Conservation (phyloP, 768 basidiomycete species). For the Lactarius vividus region DNA sequence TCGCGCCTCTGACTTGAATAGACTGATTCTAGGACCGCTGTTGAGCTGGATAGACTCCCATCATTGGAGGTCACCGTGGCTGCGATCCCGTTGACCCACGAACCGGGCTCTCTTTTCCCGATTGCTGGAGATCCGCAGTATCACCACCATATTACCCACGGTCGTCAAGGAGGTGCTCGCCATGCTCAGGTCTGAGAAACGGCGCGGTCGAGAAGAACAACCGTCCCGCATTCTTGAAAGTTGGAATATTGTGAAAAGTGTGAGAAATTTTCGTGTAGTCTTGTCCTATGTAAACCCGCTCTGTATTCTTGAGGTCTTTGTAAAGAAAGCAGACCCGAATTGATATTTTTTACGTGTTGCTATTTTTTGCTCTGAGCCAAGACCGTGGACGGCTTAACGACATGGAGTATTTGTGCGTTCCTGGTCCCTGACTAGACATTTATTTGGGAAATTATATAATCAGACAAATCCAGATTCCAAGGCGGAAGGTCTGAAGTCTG, state of each 20-base stretch:
- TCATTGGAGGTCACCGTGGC: slow-evolving; percentile 24
- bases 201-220: background rate
- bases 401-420: no score
- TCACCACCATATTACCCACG: slow-evolving; percentile 22
- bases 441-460: background rate
- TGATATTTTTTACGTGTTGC: background rate
- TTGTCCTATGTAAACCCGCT: background rate
- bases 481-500: no score
- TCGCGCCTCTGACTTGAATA: background rate
- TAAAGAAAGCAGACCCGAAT: background rate
- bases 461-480: no score
- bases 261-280: background rate
- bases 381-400: no score
- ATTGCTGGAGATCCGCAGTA: slow-evolving; percentile 6
- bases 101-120: slow-evolving; percentile 17
- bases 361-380: background rate
- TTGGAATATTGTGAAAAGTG: background rate
- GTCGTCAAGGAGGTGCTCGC: slow-evolving; percentile 14
- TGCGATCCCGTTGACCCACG: slow-evolving; percentile 8
- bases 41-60: background rate
- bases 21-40: slow-evolving; percentile 3
- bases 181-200: slow-evolving; percentile 2
- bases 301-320: background rate
- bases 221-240: background rate
- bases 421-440: no score